Conservation (phyloP, 495 filamentous ascomycete genomes). For the Aspergillus sclerotioniger region DNA sequence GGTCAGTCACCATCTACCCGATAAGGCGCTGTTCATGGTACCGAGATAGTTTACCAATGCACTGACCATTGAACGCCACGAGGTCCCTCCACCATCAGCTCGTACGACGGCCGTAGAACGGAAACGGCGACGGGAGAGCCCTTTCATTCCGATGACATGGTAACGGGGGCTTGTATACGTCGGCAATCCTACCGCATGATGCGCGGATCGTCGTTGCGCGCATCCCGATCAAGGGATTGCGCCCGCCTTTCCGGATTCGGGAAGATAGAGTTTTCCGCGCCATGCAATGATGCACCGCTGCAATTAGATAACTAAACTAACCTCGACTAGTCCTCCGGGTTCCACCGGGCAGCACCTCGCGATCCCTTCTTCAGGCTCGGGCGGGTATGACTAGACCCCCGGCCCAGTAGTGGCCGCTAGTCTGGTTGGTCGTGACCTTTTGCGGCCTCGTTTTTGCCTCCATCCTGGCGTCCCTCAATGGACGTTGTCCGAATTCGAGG, state of each 20-base stretch:
- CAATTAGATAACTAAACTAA: no score
- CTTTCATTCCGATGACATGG: background rate
- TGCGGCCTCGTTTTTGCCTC: background rate
- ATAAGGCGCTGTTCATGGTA: slow-evolving; percentile 1
- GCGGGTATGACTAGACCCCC: background rate
- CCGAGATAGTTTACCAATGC: background rate
- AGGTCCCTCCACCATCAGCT: background rate
- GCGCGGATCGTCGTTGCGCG: slow-evolving; percentile 1
- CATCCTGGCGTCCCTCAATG: background rate
- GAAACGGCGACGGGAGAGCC: background rate
- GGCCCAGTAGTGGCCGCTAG: slow-evolving; percentile 2
- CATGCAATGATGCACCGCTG: slow-evolving; percentile 16
- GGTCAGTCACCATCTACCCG: background rate
- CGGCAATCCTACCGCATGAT: slow-evolving; percentile 3
- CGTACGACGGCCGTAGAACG: background rate
- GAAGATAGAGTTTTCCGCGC: slow-evolving; percentile 29
- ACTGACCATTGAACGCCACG: background rate
- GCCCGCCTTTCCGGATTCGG: slow-evolving; percentile 19
- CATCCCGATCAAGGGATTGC: slow-evolving; percentile 10
- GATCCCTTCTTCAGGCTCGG: slow-evolving; percentile 3
- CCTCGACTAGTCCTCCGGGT: background rate
- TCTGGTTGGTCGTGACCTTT: background rate
- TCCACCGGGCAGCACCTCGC: background rate
- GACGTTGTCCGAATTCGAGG: slow-evolving; percentile 1
- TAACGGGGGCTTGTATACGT: background rate